Conservation (phyloP, 371 early-diverging fungal species). For the Syncephalastrum monosporum region DNA sequence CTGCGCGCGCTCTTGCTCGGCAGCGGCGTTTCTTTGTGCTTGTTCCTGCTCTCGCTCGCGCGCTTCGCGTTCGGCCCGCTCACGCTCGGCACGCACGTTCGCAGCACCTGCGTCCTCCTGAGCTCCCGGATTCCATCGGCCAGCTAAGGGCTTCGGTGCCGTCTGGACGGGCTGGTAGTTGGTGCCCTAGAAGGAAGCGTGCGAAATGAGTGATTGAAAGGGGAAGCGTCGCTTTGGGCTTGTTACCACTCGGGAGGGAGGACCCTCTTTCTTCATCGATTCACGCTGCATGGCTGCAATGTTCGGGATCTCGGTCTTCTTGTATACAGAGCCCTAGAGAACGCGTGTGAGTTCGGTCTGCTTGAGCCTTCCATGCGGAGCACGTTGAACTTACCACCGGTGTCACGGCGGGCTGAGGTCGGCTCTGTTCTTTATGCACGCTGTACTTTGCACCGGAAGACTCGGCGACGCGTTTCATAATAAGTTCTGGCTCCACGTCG, state of each 20-base stretch:
- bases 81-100: slow-evolving; percentile 50
- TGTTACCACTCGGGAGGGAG: slow-evolving; percentile 42
- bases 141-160: slow-evolving; percentile 40
- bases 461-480: slow-evolving; percentile 84
- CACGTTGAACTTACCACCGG: slow-evolving; percentile 47
- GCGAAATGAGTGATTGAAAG: not conserved
- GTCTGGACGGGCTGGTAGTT: slow-evolving; percentile 47
- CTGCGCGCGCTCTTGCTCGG: slow-evolving; percentile 26
- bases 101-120: slow-evolving; percentile 26
- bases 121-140: slow-evolving; percentile 35
- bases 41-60: slow-evolving; percentile 53
- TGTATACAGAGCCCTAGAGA: slow-evolving; percentile 57
- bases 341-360: not conserved
- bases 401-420: slow-evolving; percentile 37
- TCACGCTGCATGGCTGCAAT: slow-evolving; percentile 62
- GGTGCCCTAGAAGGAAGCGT: slow-evolving; percentile 24
- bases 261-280: slow-evolving; percentile 55
- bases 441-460: slow-evolving; percentile 91
- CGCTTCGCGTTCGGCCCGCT: slow-evolving; percentile 48
- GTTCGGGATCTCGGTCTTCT: slow-evolving; percentile 64
- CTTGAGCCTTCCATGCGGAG: too few species aligned
- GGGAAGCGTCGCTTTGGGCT: slow-evolving; percentile 3
- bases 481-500: slow-evolving; percentile 80
- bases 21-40: slow-evolving; percentile 14
- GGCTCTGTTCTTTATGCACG: slow-evolving; percentile 62